Evolutionary conservation across 768 basidiomycete genomes (phyloP), one percentile per base, ranked within the genome.

Genomic region (Lentinula guzmanii): DNA sequence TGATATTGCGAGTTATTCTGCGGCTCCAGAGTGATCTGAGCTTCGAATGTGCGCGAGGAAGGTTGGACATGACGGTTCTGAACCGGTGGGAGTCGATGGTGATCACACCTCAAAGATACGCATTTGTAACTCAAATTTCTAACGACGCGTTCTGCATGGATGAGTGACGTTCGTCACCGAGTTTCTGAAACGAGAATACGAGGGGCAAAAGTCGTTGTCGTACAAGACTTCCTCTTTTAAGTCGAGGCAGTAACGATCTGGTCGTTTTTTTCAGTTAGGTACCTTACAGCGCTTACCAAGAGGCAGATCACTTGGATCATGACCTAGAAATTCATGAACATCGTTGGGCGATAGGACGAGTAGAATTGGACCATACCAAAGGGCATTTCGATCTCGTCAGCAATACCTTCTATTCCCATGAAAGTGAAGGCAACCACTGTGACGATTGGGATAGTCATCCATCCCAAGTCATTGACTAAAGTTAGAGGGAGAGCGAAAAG

Each of bases 391-490:
- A 96, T 93, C 72, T 93, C 87, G 63, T 95, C 89, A 0, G 95
- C 95, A 65, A 97, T 98, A 4, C 93, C 94, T 77, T 97, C 95
- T 56, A 98, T 91, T 16, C 94, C 93, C 84, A 95, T 94, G 57
- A 97, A 82, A 0, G 91, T 95, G 76, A 95, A 94, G 7, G 92
- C 86, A 33, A 95, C 88, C 13, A 90, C 84, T 21, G 92, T 93
- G 18, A 93, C 86, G 28, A 95, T 79, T n/a, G 90, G 91, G 9
- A 96, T 79, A 69, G 90, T 90, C 52, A 79, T 82, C 90, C 91
- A 94, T 37, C 87, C 87, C 66, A 95, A 78, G 51, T 93, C 88
- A 59, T 86, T 82, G 50, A 95, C 85, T 34, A 98, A 81, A 1
- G 90, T 91, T 66, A 95, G 83, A 4, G 96, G 96, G 7, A 98